Evolutionary conservation across 2,329 filamentous ascomycete genomes (phyloP).

Genomic region (Rugonectria rugulosa): DNA sequence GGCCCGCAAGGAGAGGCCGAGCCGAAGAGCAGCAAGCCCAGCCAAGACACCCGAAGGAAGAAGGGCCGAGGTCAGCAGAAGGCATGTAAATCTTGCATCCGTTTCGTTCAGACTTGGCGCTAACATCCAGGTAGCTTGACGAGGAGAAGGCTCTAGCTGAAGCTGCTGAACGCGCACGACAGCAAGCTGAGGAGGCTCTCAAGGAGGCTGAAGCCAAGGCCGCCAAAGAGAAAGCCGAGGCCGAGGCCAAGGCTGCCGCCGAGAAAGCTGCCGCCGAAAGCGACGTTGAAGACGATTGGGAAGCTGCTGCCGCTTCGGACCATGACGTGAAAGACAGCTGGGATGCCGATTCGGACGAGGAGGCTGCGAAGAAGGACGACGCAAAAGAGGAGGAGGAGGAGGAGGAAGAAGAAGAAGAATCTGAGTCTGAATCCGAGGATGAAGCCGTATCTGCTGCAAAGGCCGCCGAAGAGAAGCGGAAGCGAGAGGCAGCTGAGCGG

Average conservation of each 20-base stretch:
- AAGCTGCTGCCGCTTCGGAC: slow-evolving; percentile 79
- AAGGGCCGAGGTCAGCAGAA: slow-evolving; percentile 66
- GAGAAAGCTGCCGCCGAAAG: slow-evolving; percentile 64
- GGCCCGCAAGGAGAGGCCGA: slow-evolving; percentile 66
- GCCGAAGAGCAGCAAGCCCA: slow-evolving; percentile 80
- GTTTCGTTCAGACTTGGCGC: not conserved
- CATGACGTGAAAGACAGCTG: slow-evolving; percentile 91
- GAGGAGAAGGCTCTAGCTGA: slow-evolving; percentile 82
- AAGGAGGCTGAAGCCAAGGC: slow-evolving; percentile 70
- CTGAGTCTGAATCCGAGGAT: slow-evolving; percentile 73
- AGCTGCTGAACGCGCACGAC: slow-evolving; percentile 74
- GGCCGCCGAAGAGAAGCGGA: slow-evolving; percentile 76
- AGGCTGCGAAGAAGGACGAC: slow-evolving; percentile 61
- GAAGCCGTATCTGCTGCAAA: slow-evolving; percentile 79
- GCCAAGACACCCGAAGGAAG: slow-evolving; percentile 83
- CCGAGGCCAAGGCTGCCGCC: slow-evolving; percentile 61
- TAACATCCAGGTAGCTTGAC: slow-evolving; percentile 61
- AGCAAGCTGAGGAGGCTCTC: slow-evolving; percentile 72
- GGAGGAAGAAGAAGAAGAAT: slow-evolving; percentile 58
- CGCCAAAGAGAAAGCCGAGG: slow-evolving; percentile 63
- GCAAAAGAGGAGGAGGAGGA: slow-evolving; percentile 40
- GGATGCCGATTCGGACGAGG: slow-evolving; percentile 81
- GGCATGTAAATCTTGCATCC: slow-evolving; percentile 45
- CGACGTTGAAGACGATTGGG: slow-evolving; percentile 84
- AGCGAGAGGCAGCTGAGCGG: slow-evolving; percentile 87